phyloP scores from a whole-genome alignment of 345 rosid species.

The Populus simonii region DNA sequence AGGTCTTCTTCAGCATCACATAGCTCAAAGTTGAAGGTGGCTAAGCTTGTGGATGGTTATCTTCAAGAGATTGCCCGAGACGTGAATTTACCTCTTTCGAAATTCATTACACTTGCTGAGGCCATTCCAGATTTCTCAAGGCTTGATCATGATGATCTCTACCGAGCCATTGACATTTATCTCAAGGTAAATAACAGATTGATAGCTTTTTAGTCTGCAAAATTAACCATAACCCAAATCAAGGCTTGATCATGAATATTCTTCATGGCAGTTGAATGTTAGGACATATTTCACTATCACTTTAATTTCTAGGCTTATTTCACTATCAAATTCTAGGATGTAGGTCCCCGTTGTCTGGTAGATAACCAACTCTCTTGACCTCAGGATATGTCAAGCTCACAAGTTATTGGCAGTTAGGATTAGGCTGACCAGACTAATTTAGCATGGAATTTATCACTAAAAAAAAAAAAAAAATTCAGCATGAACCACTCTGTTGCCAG shows the following conservation, averaged over 20 bases:
- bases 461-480: too few relatives aligned
- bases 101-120: conserved; percentile 76
- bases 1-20: conserved; percentile 97
- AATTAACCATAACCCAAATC: conserved; percentile 8
- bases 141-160: conserved; percentile 86
- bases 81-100: conserved; percentile 68
- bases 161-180: conserved; percentile 88
- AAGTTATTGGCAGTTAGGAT: conserved; percentile 25
- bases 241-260: too few relatives aligned
- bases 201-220: background rate
- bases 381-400: conserved; percentile 15
- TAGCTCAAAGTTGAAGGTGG: conserved; percentile 87
- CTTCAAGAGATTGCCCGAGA: conserved; percentile 80
- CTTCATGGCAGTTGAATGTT: background rate
- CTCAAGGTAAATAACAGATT: conserved; percentile 66
- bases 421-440: conserved; percentile 31
- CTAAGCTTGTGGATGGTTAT: conserved; percentile 86
- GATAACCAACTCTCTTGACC: conserved; percentile 63
- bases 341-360: conserved; percentile 32
- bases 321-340: conserved; percentile 23
- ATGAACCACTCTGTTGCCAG: too few relatives aligned
- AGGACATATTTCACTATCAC: conserved; percentile 17
- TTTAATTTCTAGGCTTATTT: background rate
- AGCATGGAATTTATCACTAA: background rate
- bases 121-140: conserved; percentile 80